Evolutionary conservation across 352 stramenopile genomes (phyloP).

Genomic region (Phytophthora pisi): DNA sequence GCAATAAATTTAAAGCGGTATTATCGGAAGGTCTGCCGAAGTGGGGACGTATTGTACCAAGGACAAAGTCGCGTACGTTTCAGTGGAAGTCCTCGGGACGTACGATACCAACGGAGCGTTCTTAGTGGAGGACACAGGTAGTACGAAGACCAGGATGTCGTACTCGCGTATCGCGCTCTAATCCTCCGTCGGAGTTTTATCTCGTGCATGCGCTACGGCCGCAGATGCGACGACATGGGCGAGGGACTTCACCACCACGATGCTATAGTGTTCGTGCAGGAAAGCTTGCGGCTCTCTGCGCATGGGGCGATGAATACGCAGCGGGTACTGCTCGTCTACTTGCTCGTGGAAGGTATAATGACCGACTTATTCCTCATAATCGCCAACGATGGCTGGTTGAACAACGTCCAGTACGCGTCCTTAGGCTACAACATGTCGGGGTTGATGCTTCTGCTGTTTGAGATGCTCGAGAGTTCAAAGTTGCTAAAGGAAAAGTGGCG

Average conservation of each 20-base stretch:
- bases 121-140: too few species aligned
- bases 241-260: slow-evolving; percentile 6
- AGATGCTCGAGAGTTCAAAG: slow-evolving; percentile 12
- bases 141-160: too few species aligned
- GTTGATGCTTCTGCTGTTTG: slow-evolving; percentile 13
- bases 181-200: slow-evolving; percentile 4
- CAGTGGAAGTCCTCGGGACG: too few species aligned
- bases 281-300: slow-evolving; percentile 10
- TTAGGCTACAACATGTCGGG: slow-evolving; percentile 21
- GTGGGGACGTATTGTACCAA: too few species aligned
- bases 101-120: too few species aligned
- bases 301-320: slow-evolving; percentile 15
- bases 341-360: slow-evolving; percentile 20
- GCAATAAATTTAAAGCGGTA: too few species aligned
- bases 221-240: slow-evolving; percentile 6
- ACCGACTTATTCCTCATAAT: slow-evolving; percentile 22
- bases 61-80: too few species aligned
- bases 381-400: slow-evolving; percentile 4
- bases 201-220: neutral
- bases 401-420: slow-evolving; percentile 9
- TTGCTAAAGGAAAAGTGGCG: slow-evolving; percentile 11
- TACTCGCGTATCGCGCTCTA: slow-evolving; percentile 7
- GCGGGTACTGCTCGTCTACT: neutral
- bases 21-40: too few species aligned
- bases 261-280: slow-evolving; percentile 18